Evolutionary conservation across 306 rosid species (phyloP).

Genomic region (Rosa persica): DNA sequence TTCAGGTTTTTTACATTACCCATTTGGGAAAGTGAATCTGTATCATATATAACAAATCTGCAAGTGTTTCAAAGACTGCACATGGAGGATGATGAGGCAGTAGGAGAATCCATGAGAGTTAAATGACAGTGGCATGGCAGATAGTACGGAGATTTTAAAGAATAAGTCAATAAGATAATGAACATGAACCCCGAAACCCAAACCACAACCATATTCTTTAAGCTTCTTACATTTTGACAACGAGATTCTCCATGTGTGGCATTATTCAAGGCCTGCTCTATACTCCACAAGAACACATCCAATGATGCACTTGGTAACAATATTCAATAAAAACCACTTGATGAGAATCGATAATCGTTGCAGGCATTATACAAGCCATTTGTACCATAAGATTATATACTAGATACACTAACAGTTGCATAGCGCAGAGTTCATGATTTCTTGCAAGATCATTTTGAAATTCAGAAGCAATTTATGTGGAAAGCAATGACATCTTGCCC

Average conservation of each 20-base stretch:
- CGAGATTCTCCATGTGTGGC: neutral
- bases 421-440: neutral
- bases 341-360: neutral
- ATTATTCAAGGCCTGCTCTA: constrained; percentile 3
- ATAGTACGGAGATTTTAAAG: neutral
- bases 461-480: neutral
- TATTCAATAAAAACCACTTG: neutral
- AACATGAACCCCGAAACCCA: neutral
- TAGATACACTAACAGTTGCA: neutral
- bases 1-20: neutral
- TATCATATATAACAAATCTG: neutral
- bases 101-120: neutral
- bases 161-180: neutral
- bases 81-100: neutral
- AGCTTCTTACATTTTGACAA: neutral
- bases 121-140: neutral
- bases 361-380: neutral
- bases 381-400: neutral
- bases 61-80: constrained; percentile 3
- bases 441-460: neutral
- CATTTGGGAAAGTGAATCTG: constrained; percentile 11
- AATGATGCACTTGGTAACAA: neutral
- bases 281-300: constrained; percentile 5
- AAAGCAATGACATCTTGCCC: neutral
- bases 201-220: neutral